These are phyloP conservation scores for Fusarium sp. DNA, from an alignment of 2,329 filamentous ascomycete species.

Conservation along the genomic window DNA sequence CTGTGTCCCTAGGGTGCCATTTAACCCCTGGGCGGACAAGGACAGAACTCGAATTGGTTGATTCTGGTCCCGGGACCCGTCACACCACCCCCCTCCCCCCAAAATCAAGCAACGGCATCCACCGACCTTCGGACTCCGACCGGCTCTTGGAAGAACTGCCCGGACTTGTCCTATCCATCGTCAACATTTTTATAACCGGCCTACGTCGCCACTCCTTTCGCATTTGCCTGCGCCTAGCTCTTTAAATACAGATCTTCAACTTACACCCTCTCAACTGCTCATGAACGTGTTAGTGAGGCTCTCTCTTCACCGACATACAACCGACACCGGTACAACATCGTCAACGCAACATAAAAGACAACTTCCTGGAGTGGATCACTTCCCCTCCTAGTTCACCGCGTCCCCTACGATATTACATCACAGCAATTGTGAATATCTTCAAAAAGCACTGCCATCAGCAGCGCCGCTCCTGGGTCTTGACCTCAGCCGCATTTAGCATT, in stretches of 20 bases:
- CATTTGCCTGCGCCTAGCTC: not conserved
- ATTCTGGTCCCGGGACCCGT: constrained; percentile 41
- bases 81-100: constrained; percentile 37
- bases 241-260: constrained; percentile 19
- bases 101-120: constrained; percentile 25
- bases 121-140: constrained; percentile 43
- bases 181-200: constrained; percentile 42
- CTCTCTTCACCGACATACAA: constrained; percentile 24
- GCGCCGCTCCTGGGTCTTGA: not conserved
- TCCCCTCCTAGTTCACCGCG: constrained; percentile 10
- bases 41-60: constrained; percentile 41
- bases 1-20: not conserved
- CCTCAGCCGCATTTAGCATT: not conserved
- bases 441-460: constrained; percentile 2
- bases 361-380: constrained; percentile 2
- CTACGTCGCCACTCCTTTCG: constrained; percentile 35
- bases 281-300: constrained; percentile 44
- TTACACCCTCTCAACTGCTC: constrained; percentile 34
- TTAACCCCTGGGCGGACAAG: constrained; percentile 32
- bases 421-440: constrained; percentile 2
- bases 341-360: constrained; percentile 36
- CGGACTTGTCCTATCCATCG: constrained; percentile 26
- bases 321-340: constrained; percentile 28
- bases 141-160: constrained; percentile 30
- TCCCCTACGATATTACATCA: constrained; percentile 9